Conservation (phyloP, 306 rosid species). For the Prunus dulcis region DNA sequence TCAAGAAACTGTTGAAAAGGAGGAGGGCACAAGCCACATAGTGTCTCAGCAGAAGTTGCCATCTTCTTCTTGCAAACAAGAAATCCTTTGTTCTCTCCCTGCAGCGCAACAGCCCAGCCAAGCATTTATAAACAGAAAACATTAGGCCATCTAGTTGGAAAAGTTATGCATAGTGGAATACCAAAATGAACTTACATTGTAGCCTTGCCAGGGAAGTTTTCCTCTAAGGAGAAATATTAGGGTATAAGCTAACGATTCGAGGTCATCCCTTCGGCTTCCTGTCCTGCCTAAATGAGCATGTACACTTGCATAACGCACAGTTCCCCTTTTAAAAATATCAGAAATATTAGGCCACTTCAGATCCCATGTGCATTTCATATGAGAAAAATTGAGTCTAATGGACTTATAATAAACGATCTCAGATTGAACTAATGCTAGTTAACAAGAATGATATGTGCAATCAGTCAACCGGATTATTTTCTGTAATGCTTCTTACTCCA, state of each 20-base stretch:
- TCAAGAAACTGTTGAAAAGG: slow-evolving; percentile 36
- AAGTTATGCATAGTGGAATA: background rate
- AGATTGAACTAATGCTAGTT: background rate
- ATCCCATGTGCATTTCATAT: background rate
- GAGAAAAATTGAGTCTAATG: background rate
- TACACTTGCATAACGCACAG: slow-evolving; percentile 41
- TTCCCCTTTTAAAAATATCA: slow-evolving; percentile 25
- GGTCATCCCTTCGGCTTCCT: slow-evolving; percentile 42
- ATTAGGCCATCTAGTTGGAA: background rate
- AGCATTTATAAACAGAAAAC: slow-evolving; percentile 4
- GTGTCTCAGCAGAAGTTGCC: slow-evolving; percentile 36
- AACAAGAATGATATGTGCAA: background rate
- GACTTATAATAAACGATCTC: background rate
- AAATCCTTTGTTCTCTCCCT: slow-evolving; percentile 44
- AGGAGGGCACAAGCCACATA: slow-evolving; percentile 33
- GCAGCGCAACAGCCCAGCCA: background rate
- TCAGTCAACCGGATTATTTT: background rate
- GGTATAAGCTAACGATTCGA: slow-evolving; percentile 38
- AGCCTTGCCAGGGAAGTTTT: slow-evolving; percentile 45
- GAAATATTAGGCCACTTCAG: slow-evolving; percentile 1
- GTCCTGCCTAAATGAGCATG: slow-evolving; percentile 44
- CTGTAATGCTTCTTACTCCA: no score
- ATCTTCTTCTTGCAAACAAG: slow-evolving; percentile 43
- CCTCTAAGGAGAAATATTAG: slow-evolving; percentile 38
- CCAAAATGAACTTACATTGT: slow-evolving; percentile 28